phyloP scores from a whole-genome alignment of 2,329 filamentous ascomycete genomes.

The Clonostachys sp. region DNA sequence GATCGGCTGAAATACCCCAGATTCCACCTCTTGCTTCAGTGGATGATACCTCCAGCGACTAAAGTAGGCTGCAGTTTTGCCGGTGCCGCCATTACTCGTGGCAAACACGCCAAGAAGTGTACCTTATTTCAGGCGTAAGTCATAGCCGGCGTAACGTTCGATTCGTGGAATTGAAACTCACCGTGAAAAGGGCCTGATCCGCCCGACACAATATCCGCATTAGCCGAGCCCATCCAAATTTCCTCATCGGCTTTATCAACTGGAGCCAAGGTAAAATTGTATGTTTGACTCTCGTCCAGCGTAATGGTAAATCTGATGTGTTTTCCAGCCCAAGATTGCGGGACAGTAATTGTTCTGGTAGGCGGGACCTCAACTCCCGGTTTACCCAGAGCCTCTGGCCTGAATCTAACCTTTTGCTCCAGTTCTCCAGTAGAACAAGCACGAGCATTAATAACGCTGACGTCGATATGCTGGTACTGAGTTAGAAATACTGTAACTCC shows the following conservation, averaged over 20 bases:
- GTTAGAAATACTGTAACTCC: constrained; percentile 49
- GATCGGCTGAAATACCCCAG: too few species aligned
- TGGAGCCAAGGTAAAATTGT: neutral
- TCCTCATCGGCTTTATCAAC: neutral
- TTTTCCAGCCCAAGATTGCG: neutral
- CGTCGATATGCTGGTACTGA: constrained; percentile 45
- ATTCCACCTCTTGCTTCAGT: constrained; percentile 3
- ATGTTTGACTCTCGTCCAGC: neutral
- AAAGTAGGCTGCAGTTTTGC: constrained; percentile 37
- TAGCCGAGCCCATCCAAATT: constrained; percentile 28
- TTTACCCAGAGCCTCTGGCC: constrained; percentile 31
- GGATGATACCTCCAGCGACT: constrained; percentile 39
- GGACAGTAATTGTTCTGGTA: neutral
- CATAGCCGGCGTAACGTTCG: too few species aligned
- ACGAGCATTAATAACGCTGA: constrained; percentile 25
- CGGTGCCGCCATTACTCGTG: constrained; percentile 43
- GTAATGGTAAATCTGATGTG: neutral
- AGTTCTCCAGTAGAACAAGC: constrained; percentile 21
- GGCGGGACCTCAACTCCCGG: constrained; percentile 8
- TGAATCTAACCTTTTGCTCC: constrained; percentile 36
- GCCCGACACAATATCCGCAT: constrained; percentile 4
- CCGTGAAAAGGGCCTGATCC: constrained; percentile 19
- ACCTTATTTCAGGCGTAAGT: constrained; percentile 18
- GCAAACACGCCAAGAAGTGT: constrained; percentile 45
- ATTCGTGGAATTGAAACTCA: constrained; percentile 10